Evolutionary conservation across 2,329 filamentous ascomycete species (phyloP).

Genomic region (Immersiporthe knoxdaviesiana): DNA sequence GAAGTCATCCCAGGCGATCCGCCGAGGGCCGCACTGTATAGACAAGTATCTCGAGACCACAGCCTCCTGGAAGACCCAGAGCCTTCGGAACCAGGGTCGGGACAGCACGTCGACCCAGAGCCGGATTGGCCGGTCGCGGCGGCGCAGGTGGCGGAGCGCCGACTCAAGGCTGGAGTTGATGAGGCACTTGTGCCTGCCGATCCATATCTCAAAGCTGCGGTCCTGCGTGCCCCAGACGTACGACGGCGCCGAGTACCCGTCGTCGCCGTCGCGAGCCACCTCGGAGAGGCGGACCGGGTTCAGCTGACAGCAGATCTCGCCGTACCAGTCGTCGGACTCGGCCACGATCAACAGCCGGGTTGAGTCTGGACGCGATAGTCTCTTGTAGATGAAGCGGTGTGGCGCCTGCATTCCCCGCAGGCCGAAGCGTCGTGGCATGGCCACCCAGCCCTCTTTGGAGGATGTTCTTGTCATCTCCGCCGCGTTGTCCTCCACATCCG

Average conservation of each 20-base stretch:
- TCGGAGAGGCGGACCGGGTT: background rate
- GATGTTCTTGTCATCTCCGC: background rate
- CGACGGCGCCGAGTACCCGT: background rate
- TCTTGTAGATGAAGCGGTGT: background rate
- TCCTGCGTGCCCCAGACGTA: background rate
- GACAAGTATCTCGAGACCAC: conserved; percentile 1
- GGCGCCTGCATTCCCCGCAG: background rate
- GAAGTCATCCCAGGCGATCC: conserved; percentile 20
- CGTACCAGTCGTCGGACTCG: background rate
- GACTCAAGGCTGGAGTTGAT: conserved; percentile 11
- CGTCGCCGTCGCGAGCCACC: background rate
- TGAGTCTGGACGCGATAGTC: background rate
- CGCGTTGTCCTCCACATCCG: background rate
- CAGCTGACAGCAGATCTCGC: background rate
- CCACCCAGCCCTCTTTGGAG: background rate
- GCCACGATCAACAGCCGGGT: background rate
- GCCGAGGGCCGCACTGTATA: conserved; percentile 14
- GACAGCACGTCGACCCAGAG: conserved; percentile 17
- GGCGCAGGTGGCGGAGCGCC: conserved; percentile 14
- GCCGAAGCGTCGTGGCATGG: background rate
- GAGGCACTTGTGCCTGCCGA: background rate
- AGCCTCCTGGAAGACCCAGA: conserved; percentile 12
- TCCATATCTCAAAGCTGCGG: background rate
- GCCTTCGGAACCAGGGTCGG: conserved; percentile 7
- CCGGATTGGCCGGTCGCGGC: background rate